Evolutionary conservation across 306 rosid genomes (phyloP), one percentile per base, ranked within the genome.

Genomic region (Prunus dulcis): DNA sequence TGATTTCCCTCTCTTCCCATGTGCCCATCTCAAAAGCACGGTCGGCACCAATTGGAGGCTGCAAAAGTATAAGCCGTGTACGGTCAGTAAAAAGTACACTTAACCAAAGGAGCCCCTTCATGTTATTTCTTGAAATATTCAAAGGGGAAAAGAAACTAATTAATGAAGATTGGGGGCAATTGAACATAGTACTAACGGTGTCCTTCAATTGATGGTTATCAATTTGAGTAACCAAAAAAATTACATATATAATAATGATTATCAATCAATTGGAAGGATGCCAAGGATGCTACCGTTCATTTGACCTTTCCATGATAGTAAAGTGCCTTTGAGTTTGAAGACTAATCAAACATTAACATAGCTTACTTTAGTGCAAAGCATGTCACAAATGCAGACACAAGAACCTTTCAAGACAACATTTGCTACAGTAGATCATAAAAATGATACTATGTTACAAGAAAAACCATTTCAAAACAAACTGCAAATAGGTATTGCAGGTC

Each of bases 31-130:
- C 96, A 34, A 81, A 73, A 45, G 86, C 84, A 2, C 90, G 91
- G 62, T 91, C 88, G 0, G 30, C 23, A 19, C 93, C 88, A 50
- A 88, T 76, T 18, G 98, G 98, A 46, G 98, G 98, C 98, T 93
- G 89, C 38, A 72, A 76, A 38, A 57, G 65, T 13, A 45, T 30
- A 55, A 71, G 75, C 51, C 32, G 34, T 61, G 72, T 19, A 75
- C 7, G 28, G 58, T 60, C 4, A 18, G 27, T 63, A 79, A 38
- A 62, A 12, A 17, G n/a, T 34, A 72, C 15, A 6, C 17, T 73
- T 19, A 13, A 50, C 69, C 14, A 22, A 1, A 25, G 18, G 19
- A 19, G 64, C 68, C 1, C 0, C 7, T 68, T 8, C 50, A 17
- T 9, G 10, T 1, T 19, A 22, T 38, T 52, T 30, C 49, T 18